Base-by-base conservation (phyloP, 495 filamentous ascomycete species). In the Xylaria venustula region DNA sequence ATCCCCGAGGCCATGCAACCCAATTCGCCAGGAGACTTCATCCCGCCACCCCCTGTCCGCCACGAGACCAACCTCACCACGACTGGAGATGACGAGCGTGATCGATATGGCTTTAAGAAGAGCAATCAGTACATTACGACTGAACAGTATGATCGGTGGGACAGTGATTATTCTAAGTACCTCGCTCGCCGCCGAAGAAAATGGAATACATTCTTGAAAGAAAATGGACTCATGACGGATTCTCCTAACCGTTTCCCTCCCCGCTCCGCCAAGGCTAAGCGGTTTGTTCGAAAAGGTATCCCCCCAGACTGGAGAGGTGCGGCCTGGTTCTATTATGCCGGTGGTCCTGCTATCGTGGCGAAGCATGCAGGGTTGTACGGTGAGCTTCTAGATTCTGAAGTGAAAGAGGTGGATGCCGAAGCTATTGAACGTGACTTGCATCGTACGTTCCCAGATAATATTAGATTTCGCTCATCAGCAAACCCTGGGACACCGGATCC, bases 251-350 rank as follows among this genome's bases (percentile, higher is more conserved):
- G 81, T 4, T 98, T 98, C 62, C 94, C 94, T 0, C 83, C 88
- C 0, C 89, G 85, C 56, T 91, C 87, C 14, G 79, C 83, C 41
- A 95, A 93, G 67, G 83, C 93, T 28, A 96, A 96, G 75, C 83
- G 92, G 12, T 96, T 90, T 68, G 83, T 97, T 28, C 87, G 93
- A 34, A 98, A 98, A 72, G 94, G 94, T n/a, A 92, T 97, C 23
- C 94, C 94, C 2, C 88, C 92, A 1, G 91, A 96, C 58, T 92
- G 90, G 84, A 84, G 94, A 66, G 94, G 94, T 11, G 87, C 89
- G 5, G 93, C 94, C 30, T 98, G 94, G 94, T 98, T 96, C 67
- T 98, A 87, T 74, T 98, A 97, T 71, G 92, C 92, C n/a, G 92
- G 91, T 12, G 94, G 94, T 6, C 90, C 90, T 26, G 83, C 86